Conservation (phyloP, 208 protist species). For the Crithidia fasciculata region DNA sequence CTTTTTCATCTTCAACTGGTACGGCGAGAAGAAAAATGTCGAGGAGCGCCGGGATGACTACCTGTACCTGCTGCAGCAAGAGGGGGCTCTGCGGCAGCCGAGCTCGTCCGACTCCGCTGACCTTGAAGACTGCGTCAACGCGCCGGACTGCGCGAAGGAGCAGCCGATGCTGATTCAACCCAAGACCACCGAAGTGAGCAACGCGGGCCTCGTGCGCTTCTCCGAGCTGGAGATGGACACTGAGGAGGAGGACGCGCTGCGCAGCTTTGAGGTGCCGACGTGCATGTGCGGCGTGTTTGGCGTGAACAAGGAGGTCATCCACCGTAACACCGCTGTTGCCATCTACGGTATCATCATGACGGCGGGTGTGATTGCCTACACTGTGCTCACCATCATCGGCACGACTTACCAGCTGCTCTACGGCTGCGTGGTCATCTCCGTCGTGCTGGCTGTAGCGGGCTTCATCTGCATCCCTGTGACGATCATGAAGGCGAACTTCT, state of each 20-base stretch:
- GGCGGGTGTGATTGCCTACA: slow-evolving; percentile 31
- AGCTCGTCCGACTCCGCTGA: neutral
- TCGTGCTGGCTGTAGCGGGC: slow-evolving; percentile 35
- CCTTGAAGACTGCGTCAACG: neutral
- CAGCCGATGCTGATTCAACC: neutral
- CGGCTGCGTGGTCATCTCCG: slow-evolving; percentile 33
- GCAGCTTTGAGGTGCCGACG: neutral
- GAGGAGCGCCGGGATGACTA: slow-evolving; percentile 31
- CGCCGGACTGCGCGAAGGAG: neutral
- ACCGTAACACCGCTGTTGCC: slow-evolving; percentile 25
- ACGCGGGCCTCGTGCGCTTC: slow-evolving; percentile 5
- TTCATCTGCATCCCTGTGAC: slow-evolving; percentile 53
- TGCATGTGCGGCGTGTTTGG: slow-evolving; percentile 27
- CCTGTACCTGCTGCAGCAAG: slow-evolving; percentile 15
- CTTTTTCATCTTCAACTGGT: slow-evolving; percentile 54
- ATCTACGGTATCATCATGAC: slow-evolving; percentile 48
- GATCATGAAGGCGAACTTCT: slow-evolving; percentile 62
- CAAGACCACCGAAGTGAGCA: neutral
- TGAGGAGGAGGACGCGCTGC: neutral
- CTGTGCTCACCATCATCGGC: slow-evolving; percentile 39
- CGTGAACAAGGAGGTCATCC: slow-evolving; percentile 36
- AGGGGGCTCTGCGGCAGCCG: neutral
- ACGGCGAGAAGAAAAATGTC: slow-evolving; percentile 43
- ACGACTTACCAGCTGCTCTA: slow-evolving; percentile 40
- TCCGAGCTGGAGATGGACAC: slow-evolving; percentile 7